phyloP scores from a whole-genome alignment of 805 yeast genomes.

The Candida vartiovaarae region DNA sequence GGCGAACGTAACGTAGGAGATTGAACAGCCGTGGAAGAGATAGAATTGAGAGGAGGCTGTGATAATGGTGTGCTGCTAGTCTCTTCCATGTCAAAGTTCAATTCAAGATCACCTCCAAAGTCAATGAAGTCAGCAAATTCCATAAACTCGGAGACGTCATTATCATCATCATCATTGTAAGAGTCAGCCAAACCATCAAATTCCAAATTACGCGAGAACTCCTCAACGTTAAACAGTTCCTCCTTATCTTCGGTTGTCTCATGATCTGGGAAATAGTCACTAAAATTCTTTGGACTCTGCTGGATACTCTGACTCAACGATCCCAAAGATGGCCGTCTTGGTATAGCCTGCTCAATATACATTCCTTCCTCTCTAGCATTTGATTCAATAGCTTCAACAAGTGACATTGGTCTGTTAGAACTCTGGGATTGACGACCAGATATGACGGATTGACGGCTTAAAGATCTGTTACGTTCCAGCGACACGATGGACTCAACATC shows the following conservation, averaged over 20 bases:
- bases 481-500: conserved; percentile 70
- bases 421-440: conserved; percentile 18
- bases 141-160: conserved; percentile 33
- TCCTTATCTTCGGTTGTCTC: conserved; percentile 15
- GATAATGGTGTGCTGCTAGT: conserved; percentile 7
- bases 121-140: conserved; percentile 40
- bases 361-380: conserved; percentile 42
- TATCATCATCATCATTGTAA: conserved; percentile 15
- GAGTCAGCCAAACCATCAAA: conserved; percentile 12
- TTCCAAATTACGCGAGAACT: conserved; percentile 16
- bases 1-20: neutral
- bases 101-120: conserved; percentile 36
- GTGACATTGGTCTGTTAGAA: conserved; percentile 6
- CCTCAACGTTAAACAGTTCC: conserved; percentile 23
- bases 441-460: conserved; percentile 34
- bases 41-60: conserved; percentile 13
- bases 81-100: conserved; percentile 25
- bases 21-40: neutral
- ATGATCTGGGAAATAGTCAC: neutral
- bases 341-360: conserved; percentile 29
- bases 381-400: conserved; percentile 27
- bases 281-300: conserved; percentile 7
- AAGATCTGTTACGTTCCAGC: conserved; percentile 60
- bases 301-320: conserved; percentile 8
- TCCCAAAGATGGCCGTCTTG: conserved; percentile 6